phyloP scores from a whole-genome alignment of 768 basidiomycete species.

The Suillus cothurnatus region DNA sequence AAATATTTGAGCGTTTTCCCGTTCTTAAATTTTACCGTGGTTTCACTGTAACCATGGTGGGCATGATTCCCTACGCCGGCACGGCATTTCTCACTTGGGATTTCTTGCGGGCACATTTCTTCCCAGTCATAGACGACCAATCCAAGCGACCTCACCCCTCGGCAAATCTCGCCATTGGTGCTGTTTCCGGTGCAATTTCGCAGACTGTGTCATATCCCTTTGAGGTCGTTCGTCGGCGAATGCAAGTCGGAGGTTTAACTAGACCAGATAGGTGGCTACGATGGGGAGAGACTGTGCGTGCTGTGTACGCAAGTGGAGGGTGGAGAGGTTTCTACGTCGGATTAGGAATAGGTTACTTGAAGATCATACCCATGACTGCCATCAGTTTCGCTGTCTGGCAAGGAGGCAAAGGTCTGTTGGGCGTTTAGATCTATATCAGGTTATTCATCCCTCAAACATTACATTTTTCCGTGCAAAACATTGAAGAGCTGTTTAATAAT shows the following conservation, averaged over 20 bases:
- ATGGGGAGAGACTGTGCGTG: conserved; percentile 75
- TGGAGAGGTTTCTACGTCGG: conserved; percentile 92
- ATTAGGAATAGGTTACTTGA: conserved; percentile 87
- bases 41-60: conserved; percentile 88
- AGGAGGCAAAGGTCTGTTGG: conserved; percentile 32
- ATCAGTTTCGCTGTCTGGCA: conserved; percentile 94
- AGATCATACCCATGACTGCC: conserved; percentile 95
- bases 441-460: background rate
- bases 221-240: conserved; percentile 86
- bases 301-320: conserved; percentile 69
- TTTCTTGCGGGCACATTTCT: conserved; percentile 61
- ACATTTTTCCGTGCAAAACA: background rate
- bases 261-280: conserved; percentile 75
- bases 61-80: conserved; percentile 96
- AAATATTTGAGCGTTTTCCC: conserved; percentile 62
- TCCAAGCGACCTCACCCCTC: conserved; percentile 42
- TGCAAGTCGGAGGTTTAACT: conserved; percentile 93
- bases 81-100: conserved; percentile 95
- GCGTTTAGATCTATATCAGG: conserved; percentile 16
- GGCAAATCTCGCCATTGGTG: conserved; percentile 82
- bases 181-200: conserved; percentile 78
- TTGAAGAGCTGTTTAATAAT: background rate
- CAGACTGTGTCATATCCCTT: conserved; percentile 95
- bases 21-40: conserved; percentile 94
- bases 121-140: conserved; percentile 47